phyloP scores from a whole-genome alignment of 306 rosid species.

The Purshia tridentata region DNA sequence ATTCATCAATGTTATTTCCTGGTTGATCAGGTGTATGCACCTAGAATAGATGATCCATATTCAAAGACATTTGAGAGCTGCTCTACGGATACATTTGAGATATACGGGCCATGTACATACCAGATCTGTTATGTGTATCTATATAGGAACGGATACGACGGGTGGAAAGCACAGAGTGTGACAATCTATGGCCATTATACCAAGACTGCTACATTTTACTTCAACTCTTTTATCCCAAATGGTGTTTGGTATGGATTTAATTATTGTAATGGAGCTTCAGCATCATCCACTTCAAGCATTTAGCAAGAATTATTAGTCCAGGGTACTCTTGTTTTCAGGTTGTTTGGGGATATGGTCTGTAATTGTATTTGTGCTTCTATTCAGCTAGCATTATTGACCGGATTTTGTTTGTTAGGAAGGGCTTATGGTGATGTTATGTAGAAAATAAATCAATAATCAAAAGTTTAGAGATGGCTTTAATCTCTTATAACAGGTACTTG shows the following conservation, averaged over 20 bases:
- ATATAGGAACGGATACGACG: slow-evolving; percentile 75
- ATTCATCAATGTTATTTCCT: not conserved
- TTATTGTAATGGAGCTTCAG: slow-evolving; percentile 35
- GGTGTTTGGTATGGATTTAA: slow-evolving; percentile 79
- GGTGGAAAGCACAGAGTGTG: slow-evolving; percentile 73
- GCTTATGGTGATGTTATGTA: not conserved
- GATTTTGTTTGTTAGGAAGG: not conserved
- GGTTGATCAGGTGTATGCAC: slow-evolving; percentile 58
- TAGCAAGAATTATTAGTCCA: slow-evolving; percentile 11
- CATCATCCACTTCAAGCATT: slow-evolving; percentile 24
- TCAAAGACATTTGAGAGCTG: slow-evolving; percentile 72
- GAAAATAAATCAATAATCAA: not conserved
- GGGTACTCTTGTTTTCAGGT: not conserved
- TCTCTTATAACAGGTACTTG: no score
- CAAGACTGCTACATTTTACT: slow-evolving; percentile 49
- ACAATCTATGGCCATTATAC: slow-evolving; percentile 42
- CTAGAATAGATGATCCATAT: slow-evolving; percentile 61
- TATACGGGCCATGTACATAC: slow-evolving; percentile 71
- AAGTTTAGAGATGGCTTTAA: no score
- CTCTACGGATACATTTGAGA: slow-evolving; percentile 68
- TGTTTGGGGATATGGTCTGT: not conserved
- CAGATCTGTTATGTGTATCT: slow-evolving; percentile 61
- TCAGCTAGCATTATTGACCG: not conserved
- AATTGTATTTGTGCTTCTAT: not conserved
- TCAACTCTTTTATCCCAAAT: slow-evolving; percentile 50